phyloP scores from a whole-genome alignment of 805 yeast genomes.

The Ogataea kodamae region DNA sequence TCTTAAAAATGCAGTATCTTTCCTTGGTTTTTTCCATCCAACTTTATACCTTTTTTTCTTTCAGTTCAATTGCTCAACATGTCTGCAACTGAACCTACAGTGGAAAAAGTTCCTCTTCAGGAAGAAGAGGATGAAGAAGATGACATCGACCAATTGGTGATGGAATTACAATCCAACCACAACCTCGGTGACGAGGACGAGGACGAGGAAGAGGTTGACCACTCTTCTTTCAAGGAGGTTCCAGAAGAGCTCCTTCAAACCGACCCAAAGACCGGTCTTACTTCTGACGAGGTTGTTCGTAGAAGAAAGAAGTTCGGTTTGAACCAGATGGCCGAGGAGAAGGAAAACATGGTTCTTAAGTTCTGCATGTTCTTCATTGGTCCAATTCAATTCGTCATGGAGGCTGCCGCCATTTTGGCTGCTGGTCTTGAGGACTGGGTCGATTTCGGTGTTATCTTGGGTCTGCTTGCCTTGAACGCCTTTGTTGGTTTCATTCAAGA shows the following conservation, averaged over 20 bases:
- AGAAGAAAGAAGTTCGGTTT: constrained; percentile 90
- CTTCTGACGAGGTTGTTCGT: constrained; percentile 70
- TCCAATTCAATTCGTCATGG: constrained; percentile 97
- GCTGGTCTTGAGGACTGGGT: constrained; percentile 98
- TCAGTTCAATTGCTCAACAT: constrained; percentile 19
- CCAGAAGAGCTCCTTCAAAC: constrained; percentile 86
- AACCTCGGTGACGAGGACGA: constrained; percentile 45
- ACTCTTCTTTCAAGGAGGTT: constrained; percentile 66
- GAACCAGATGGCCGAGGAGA: constrained; percentile 88
- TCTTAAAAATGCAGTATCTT: constrained; percentile 18
- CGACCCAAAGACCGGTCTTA: constrained; percentile 72
- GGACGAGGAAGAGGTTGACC: constrained; percentile 48
- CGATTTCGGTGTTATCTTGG: constrained; percentile 96
- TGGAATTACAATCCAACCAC: constrained; percentile 72
- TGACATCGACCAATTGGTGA: constrained; percentile 68
- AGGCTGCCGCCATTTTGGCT: constrained; percentile 92
- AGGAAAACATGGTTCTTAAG: constrained; percentile 74
- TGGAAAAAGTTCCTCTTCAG: constrained; percentile 32
- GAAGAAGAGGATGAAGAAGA: constrained; percentile 62
- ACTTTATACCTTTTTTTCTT: constrained; percentile 14
- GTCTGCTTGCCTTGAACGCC: constrained; percentile 81
- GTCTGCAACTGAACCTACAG: constrained; percentile 23
- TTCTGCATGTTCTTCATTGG: constrained; percentile 87
- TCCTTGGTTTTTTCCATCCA: constrained; percentile 14
- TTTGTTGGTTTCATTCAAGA: constrained; percentile 95